Evolutionary conservation across 352 stramenopile genomes (phyloP), one percentile per base, ranked within the genome.

Genomic region (Phytopythium boreale): DNA sequence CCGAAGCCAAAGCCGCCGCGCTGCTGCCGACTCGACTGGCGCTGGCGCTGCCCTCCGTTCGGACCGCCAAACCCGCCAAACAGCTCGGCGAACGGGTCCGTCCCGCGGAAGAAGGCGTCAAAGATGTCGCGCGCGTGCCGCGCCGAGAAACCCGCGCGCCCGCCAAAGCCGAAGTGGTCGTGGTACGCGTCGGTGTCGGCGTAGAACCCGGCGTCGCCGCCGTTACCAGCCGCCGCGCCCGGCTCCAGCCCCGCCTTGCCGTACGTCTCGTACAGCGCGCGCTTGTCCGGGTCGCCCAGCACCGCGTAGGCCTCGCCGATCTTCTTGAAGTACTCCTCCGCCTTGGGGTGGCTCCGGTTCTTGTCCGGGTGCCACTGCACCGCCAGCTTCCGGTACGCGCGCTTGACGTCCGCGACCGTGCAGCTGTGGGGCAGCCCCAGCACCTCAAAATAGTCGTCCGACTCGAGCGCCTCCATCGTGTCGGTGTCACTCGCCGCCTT

Each of bases 321-420:
- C 59, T 84, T 82, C 71, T 96, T 95, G 71, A 98, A 98, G 56
- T 88, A 85, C 60, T 97, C 92, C 31, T 92, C 83, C 14, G 93
- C 92, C 22, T 71, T 70, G 27, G 89, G 74, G 65, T 90, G 69
- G 26, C 82, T 76, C 43, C 87, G 81, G 69, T 98, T 97, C 71
- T 98, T 98, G 69, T 98, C 95, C 2, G 95, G 95, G 68, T 98
- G 95, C 76, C 91, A 98, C 64, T 95, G 94, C 41, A 98, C 73
- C 31, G 82, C 82, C 61, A 92, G 64, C 53, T 85, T 86, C 14
- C 77, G 62, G 66, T 92, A 93, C 39, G 85, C 85, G 22, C 74
- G 73, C 64, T 84, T 86, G 19, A 93, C 71, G n/a, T 92, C 83
- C 1, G 70, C 61, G 2, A 80, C 83, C 0, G 70, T 76, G 20